These are phyloP conservation scores for Crotalaria pallida DNA, from an alignment of 306 rosid species.

Conservation along the genomic window DNA sequence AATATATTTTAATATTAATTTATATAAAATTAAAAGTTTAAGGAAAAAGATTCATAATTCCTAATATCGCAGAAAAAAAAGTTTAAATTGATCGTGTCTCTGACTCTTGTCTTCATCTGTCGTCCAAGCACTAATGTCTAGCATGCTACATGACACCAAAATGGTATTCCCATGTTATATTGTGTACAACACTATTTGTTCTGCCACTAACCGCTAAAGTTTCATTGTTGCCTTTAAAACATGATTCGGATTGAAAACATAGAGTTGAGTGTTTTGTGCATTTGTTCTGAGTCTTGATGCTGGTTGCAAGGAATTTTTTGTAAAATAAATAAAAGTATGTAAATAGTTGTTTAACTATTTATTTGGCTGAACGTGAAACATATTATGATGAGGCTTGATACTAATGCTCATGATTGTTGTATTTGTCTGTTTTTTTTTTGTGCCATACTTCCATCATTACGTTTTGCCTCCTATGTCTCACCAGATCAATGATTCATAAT, in stretches of 20 bases:
- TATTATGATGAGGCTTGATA: background rate
- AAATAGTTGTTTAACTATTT: background rate
- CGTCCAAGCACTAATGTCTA: background rate
- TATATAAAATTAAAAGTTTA: no score
- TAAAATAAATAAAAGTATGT: background rate
- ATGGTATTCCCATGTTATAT: no score
- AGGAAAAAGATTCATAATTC: background rate
- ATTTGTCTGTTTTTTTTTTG: background rate
- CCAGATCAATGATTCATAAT: background rate
- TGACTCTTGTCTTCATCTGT: no score
- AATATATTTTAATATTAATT: no score
- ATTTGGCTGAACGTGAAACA: background rate
- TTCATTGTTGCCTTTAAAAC: background rate
- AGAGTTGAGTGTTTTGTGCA: background rate
- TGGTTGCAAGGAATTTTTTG: background rate
- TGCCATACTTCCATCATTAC: background rate
- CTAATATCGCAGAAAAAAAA: background rate
- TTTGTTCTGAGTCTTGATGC: background rate
- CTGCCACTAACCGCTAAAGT: background rate
- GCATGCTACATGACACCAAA: background rate
- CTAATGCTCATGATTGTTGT: background rate
- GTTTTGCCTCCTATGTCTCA: background rate
- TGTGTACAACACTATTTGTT: background rate
- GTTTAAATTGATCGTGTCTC: background rate
- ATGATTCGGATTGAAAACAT: background rate